These are phyloP conservation scores for Penicillium psychrofluorescens DNA, from an alignment of 495 filamentous ascomycete genomes.

Conservation along the genomic window DNA sequence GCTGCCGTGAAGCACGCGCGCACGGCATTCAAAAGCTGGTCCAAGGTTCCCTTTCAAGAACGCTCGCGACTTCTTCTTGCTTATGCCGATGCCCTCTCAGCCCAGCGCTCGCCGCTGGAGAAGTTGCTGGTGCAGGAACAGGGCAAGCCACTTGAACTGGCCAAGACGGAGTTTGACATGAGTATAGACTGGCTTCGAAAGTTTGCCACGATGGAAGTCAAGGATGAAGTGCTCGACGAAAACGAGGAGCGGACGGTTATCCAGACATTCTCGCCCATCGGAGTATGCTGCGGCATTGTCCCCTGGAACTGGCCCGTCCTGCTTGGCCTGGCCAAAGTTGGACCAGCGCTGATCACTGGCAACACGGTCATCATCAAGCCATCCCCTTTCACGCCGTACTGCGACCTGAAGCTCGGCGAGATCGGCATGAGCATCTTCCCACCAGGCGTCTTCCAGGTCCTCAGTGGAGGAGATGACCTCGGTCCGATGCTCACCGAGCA, in stretches of 20 bases:
- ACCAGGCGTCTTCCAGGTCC: slow-evolving; percentile 57
- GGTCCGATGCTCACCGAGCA: slow-evolving; percentile 53
- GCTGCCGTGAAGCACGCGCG: slow-evolving; percentile 40
- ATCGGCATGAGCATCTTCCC: slow-evolving; percentile 54
- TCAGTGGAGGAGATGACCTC: slow-evolving; percentile 60
- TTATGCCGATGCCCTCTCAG: slow-evolving; percentile 41
- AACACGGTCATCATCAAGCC: slow-evolving; percentile 56
- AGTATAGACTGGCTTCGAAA: slow-evolving; percentile 15
- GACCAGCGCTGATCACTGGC: slow-evolving; percentile 49
- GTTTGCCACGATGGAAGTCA: slow-evolving; percentile 15
- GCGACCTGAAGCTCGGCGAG: slow-evolving; percentile 56
- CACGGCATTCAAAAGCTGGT: slow-evolving; percentile 46
- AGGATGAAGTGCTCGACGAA: slow-evolving; percentile 35
- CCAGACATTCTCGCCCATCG: slow-evolving; percentile 48
- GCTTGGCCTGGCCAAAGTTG: slow-evolving; percentile 51
- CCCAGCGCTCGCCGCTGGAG: slow-evolving; percentile 26
- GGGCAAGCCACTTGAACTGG: slow-evolving; percentile 44
- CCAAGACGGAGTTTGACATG: slow-evolving; percentile 18
- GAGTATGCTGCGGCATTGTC: slow-evolving; percentile 52
- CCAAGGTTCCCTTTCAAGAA: slow-evolving; percentile 40
- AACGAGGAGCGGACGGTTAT: slow-evolving; percentile 39
- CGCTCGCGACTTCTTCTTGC: slow-evolving; percentile 48
- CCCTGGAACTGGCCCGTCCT: slow-evolving; percentile 58
- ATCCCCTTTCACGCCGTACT: slow-evolving; percentile 63
- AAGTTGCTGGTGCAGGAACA: slow-evolving; percentile 47